Base-by-base conservation (phyloP, 805 yeast genomes). In the Metschnikowia arizonensis region DNA sequence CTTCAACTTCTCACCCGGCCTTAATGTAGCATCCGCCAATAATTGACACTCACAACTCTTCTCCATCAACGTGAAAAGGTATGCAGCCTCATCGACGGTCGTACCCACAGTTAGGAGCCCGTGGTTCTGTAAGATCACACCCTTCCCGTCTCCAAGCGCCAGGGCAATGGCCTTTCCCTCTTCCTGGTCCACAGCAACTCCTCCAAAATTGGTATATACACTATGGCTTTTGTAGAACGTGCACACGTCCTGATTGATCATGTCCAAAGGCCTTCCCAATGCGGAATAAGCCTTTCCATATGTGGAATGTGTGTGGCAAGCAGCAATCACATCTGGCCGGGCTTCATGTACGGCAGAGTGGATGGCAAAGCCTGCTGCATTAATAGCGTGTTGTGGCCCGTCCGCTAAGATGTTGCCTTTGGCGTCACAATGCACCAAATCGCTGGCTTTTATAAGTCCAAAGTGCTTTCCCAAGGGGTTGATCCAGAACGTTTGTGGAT, bases 391-490 rank as follows among this genome's bases (percentile, higher is more conserved):
- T 42, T 62, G 63, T 49, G 73, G 72, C 40, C 85, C 86, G 26
- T 83, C 87, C 7, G 70, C 65, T 47, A 83, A 70, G 33, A 82
- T 70, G 44, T 79, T 75, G 28, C 86, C 88, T 35, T 78, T 69
- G 56, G 77, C 79, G 58, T 82, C 85, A 8, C 73, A 75, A 49
- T 68, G 74, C 15, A 69, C 73, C 58, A 69, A 55, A 50, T 69
- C 74, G 34, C 61, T 53, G 12, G 71, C 72, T 37, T 61, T 65
- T 37, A 69, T 63, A 38, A 69, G 51, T 12, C 65, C 67, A 50
- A 85, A 88, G 63, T 88, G 96, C 53, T 73, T 76, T n/a, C 85
- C 91, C 51, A 88, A 68, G 4, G 96, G 96, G 65, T 88, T 88
- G 61, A 88, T 85, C 96, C 96, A 88, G 62, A 88, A 88, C 3